Evolutionary conservation across 371 early-diverging fungal genomes (phyloP), one percentile per base, ranked within the genome.

Genomic region (Lichtheimia ramosa): DNA sequence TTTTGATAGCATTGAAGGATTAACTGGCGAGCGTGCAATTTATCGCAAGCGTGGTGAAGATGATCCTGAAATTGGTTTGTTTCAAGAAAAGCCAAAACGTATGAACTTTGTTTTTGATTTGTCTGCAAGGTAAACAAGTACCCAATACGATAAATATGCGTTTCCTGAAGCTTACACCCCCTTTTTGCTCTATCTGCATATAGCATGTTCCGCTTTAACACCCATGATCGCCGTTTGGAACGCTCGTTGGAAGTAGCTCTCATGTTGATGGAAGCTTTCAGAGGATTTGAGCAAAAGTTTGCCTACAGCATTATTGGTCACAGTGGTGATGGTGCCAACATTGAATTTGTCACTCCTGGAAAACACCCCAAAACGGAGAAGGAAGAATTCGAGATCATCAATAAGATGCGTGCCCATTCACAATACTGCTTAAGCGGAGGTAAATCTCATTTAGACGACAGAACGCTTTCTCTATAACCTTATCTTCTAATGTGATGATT

Each of bases 201-300:
- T 54, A 84, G 85, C 59, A 90, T 90, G 90, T 88, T 76, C 80
- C 78, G 89, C 7, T 90, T 89, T 68, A 90, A 90, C 48, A 77
- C 83, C 2, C 84, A 88, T 52, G 90, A 90, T 61, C 76, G 84
- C 43, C 87, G 90, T 18, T 64, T 90, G 49, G 88, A 87, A 40
- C 76, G 89, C 5, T 86, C 85, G 1, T 75, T 89, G 76, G 90
- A 90, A 63, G 85, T 88, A 13, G 88, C 90, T 1, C 75, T 88
- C 20, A 88, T 87, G 89, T 74, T 92, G 50, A 89, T 96, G 84
- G 95, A 96, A 66, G 81, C 92, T 1, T 86, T 96, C 73, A 83
- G 91, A 49, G 81, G 79, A 13, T 88, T 93, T 68, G 94, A 94
- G 60, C 78, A 94, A 73, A 91, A 93, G 66, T 92, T 90, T 59